Evolutionary conservation across 1,284 basidiomycete genomes (phyloP).

Genomic region (Ceratobasidium sp.): DNA sequence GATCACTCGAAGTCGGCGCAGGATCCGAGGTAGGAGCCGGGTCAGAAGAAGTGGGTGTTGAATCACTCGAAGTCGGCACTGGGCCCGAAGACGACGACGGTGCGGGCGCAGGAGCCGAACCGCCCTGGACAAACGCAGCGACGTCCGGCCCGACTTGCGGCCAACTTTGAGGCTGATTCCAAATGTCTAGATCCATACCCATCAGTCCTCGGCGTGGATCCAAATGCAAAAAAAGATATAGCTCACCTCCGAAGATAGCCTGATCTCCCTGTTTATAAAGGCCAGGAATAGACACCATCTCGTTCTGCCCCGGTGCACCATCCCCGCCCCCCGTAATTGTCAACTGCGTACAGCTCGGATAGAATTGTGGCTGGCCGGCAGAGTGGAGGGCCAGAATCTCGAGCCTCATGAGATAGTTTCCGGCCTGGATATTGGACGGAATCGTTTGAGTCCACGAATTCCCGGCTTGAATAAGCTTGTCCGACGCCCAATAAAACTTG

Average conservation of each 20-base stretch:
- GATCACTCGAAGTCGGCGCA: background rate
- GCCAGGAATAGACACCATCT: conserved; percentile 40
- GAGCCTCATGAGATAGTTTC: conserved; percentile 40
- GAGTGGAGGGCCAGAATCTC: conserved; percentile 40
- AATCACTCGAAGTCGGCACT: background rate
- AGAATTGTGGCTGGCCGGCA: conserved; percentile 41
- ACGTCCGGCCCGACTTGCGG: conserved; percentile 31
- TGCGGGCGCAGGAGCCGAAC: background rate
- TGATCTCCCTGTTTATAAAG: conserved; percentile 36
- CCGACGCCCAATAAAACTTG: conserved; percentile 39
- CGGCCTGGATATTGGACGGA: conserved; percentile 39
- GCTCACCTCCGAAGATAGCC: conserved; percentile 21
- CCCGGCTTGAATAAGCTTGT: conserved; percentile 38
- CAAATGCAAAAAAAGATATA: background rate
- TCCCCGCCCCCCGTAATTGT: conserved; percentile 37
- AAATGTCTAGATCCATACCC: background rate
- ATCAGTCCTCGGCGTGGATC: background rate
- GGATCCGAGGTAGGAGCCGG: background rate
- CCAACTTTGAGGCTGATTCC: conserved; percentile 22
- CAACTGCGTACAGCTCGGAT: conserved; percentile 41
- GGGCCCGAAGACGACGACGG: background rate
- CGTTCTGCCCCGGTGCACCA: conserved; percentile 20
- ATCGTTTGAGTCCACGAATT: conserved; percentile 40
- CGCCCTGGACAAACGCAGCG: conserved; percentile 28
- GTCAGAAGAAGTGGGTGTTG: background rate